Base-by-base conservation (phyloP, 2,329 filamentous ascomycete genomes). In the Balansia obtecta region DNA sequence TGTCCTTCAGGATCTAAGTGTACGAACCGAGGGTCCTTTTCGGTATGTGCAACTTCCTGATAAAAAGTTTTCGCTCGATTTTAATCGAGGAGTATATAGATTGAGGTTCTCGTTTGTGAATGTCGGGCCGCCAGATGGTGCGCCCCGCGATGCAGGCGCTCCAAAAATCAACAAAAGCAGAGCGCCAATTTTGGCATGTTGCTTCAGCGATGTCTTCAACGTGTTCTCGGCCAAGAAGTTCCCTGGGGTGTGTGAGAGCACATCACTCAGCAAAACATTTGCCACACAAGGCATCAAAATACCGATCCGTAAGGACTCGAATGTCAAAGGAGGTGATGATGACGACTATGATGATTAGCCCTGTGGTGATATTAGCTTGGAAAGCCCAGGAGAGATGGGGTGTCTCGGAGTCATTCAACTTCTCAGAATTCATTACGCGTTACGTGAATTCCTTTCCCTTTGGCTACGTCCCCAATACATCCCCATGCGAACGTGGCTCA, bases 201-300 rank as follows among this genome's bases (percentile, higher is more conserved):
- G 82, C 59, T 97, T 91, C 68, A 94, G 87, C 45, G 86, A 95
- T 4, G 77, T 82, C 2, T 97, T 98, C 72, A 87, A 88, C 49
- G 93, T 98, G 32, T 97, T 85, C 68, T 95, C 88, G 2, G 93
- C 93, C 45, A 98, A 98, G 76, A 96, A 96, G 62, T 98, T 98
- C 67, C 93, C 93, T 0, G 93, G 93, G 40, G 93, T 98, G 1
- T 95, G 95, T 52, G 91, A 97, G 65, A 94, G 86, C 65, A 98
- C 93, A 0, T 70, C 82, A 4, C 71, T 97, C 16, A 96, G 90
- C 75, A 95, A 94, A 67, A 87, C 82, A 54, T 97, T 98, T 69
- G 91, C 93, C 3, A 76, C 80, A 1, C 93, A 98, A 62, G 93
- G 93, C 22, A 95, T 95, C 68, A 96, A 96, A 68, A 96, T 97